These are phyloP conservation scores for Tylopilus sp. DNA, from an alignment of 768 basidiomycete genomes.

Conservation along the genomic window DNA sequence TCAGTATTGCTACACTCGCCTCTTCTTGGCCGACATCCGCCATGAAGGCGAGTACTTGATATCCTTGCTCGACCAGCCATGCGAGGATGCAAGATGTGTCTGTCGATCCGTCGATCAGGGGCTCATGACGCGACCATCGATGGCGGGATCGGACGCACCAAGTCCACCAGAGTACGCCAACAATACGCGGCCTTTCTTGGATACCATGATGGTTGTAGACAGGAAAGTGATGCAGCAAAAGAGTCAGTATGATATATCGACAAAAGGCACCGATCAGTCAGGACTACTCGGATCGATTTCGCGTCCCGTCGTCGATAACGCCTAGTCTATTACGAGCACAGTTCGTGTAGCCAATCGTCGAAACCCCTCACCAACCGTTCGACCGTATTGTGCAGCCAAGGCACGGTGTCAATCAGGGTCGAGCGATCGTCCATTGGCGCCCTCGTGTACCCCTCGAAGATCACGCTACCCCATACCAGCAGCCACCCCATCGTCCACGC, in stretches of 20 bases:
- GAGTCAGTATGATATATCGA: neutral
- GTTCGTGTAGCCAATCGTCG: neutral
- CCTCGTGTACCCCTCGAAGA: neutral
- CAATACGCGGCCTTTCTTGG: conserved; percentile 76
- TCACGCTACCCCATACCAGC: neutral
- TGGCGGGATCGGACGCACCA: conserved; percentile 51
- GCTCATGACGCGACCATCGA: neutral
- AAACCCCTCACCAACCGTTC: neutral
- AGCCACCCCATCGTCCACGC: conserved; percentile 3
- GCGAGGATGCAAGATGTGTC: conserved; percentile 99
- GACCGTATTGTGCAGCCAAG: neutral
- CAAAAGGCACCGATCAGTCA: neutral
- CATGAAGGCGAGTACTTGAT: conserved; percentile 97
- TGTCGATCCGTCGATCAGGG: conserved; percentile 13
- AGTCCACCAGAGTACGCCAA: conserved; percentile 98
- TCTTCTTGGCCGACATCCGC: conserved; percentile 93
- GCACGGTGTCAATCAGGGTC: neutral
- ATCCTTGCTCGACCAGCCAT: conserved; percentile 98
- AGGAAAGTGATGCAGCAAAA: neutral
- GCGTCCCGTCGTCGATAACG: neutral
- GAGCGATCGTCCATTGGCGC: conserved; percentile 1
- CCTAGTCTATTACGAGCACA: neutral
- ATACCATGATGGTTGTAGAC: conserved; percentile 10
- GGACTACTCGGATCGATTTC: neutral
- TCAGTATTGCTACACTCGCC: conserved; percentile 36